These are phyloP conservation scores for Candida coquimbonensis DNA, from an alignment of 805 yeast species.

Conservation along the genomic window DNA sequence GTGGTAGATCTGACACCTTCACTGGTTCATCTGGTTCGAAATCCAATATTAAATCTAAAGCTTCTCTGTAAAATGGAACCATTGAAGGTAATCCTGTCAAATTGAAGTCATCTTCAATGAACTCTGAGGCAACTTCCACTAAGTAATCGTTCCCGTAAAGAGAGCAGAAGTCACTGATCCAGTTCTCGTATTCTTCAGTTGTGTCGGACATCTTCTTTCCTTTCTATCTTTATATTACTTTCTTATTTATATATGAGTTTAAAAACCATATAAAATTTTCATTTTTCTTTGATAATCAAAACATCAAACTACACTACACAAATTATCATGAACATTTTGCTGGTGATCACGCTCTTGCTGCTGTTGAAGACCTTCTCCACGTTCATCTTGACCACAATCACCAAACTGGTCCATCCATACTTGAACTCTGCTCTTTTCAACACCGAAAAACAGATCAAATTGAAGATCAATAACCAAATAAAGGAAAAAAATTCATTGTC, in stretches of 20 bases:
- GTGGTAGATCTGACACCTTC: conserved; percentile 60
- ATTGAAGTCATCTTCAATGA: conserved; percentile 94
- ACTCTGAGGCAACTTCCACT: conserved; percentile 86
- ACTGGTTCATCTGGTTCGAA: conserved; percentile 50
- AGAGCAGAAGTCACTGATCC: conserved; percentile 49
- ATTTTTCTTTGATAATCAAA: background rate
- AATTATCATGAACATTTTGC: background rate
- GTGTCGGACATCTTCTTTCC: conserved; percentile 14
- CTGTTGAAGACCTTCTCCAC: conserved; percentile 20
- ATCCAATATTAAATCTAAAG: conserved; percentile 84
- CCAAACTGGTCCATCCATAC: conserved; percentile 25
- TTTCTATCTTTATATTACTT: background rate
- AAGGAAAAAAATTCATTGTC: conserved; percentile 48
- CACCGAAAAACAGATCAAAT: conserved; percentile 26
- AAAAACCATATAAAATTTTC: background rate
- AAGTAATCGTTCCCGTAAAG: conserved; percentile 71
- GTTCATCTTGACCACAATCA: conserved; percentile 21
- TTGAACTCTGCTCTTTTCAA: conserved; percentile 15
- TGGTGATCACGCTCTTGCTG: conserved; percentile 1
- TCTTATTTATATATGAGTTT: background rate
- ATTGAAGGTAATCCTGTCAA: conserved; percentile 80
- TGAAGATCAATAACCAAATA: conserved; percentile 43
- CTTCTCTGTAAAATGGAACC: conserved; percentile 88
- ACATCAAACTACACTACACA: background rate
- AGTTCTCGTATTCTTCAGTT: conserved; percentile 42